These are phyloP conservation scores for Cucumis cinereus DNA, from an alignment of 306 rosid genomes.

Conservation along the genomic window DNA sequence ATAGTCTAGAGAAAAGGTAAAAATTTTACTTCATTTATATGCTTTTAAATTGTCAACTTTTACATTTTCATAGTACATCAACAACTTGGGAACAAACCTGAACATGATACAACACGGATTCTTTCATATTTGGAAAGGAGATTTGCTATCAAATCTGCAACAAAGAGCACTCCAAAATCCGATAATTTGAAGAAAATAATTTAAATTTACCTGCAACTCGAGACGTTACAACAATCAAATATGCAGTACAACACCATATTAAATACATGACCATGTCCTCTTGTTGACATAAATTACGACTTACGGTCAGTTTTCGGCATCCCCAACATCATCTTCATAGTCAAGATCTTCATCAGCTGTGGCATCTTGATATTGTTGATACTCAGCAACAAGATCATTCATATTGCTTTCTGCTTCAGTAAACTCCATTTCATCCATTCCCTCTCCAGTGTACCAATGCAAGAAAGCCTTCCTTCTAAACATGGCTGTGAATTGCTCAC, in stretches of 20 bases:
- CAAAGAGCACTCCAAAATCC: background rate
- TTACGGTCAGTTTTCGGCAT: slow-evolving; percentile 24
- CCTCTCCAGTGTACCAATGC: slow-evolving; percentile 7
- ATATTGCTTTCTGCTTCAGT: slow-evolving; percentile 36
- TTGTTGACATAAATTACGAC: background rate
- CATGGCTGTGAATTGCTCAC: slow-evolving; percentile 75
- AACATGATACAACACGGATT: background rate
- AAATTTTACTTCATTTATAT: background rate
- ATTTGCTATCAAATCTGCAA: background rate
- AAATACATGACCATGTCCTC: no score
- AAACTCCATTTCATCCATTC: slow-evolving; percentile 10
- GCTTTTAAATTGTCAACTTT: background rate
- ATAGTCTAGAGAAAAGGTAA: background rate
- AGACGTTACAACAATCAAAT: background rate
- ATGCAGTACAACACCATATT: no score
- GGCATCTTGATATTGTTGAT: slow-evolving; percentile 74
- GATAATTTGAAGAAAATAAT: no score
- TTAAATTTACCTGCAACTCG: no score
- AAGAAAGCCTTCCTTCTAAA: slow-evolving; percentile 78
- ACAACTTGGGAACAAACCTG: background rate
- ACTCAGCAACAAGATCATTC: slow-evolving; percentile 75
- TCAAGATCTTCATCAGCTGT: slow-evolving; percentile 27
- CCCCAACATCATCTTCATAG: slow-evolving; percentile 28
- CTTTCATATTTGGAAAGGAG: background rate
- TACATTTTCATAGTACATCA: background rate